Conservation (phyloP, 352 stramenopile species). For the Globisporangium nagaii region DNA sequence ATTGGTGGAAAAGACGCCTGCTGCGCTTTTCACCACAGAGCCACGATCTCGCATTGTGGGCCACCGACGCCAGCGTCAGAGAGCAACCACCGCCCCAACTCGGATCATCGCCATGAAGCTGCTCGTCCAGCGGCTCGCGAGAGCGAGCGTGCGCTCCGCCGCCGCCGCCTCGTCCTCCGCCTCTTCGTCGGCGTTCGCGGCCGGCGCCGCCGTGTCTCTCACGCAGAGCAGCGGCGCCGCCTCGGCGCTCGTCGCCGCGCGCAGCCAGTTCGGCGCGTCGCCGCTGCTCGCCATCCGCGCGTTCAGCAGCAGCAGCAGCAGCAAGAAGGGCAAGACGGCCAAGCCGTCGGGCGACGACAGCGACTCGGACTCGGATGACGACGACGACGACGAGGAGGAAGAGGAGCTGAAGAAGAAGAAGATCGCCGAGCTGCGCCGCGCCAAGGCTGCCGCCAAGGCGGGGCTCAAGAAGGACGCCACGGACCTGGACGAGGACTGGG, state of each 20-base stretch:
- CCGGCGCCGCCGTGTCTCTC: conserved; percentile 2
- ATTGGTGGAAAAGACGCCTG: conserved; percentile 5
- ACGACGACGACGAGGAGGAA: conserved; percentile 22
- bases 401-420: conserved; percentile 15
- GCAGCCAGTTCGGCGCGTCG: conserved; percentile 5
- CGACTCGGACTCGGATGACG: conserved; percentile 19
- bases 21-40: conserved; percentile 1
- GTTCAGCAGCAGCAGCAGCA: conserved; percentile 25
- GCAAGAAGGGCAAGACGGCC: conserved; percentile 8
- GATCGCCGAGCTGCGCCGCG: conserved; percentile 8
- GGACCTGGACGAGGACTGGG: conserved; percentile 43
- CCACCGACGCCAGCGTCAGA: conserved; percentile 3
- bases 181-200: conserved; percentile 1
- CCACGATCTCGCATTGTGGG: conserved; percentile 6
- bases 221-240: conserved; percentile 3
- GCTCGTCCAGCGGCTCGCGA: conserved; percentile 22
- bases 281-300: conserved; percentile 16
- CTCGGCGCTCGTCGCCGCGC: conserved; percentile 2
- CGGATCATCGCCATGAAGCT: conserved; percentile 14
- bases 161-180: background rate
- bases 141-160: conserved; percentile 10
- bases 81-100: conserved; percentile 3
- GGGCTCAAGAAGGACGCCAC: conserved; percentile 35
- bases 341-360: conserved; percentile 5
- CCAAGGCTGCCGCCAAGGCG: conserved; percentile 13